phyloP scores from a whole-genome alignment of 805 yeast species.

The Schwanniomyces sp. region DNA sequence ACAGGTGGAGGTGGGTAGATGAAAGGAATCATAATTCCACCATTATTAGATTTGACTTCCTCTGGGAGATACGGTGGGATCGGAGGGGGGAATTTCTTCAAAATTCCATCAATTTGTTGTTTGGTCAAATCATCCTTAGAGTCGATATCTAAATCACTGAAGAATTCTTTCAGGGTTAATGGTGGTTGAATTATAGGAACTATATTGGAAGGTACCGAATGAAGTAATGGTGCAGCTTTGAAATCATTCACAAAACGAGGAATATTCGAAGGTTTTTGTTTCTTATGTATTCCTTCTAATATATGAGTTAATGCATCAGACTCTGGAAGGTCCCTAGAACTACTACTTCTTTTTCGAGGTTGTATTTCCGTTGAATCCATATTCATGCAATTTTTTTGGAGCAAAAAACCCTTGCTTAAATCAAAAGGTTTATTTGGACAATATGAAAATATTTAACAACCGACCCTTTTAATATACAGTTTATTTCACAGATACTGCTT shows the following conservation, averaged over 20 bases:
- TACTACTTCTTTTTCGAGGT: constrained; percentile 2
- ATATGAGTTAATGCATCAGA: constrained; percentile 12
- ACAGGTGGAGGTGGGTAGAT: constrained; percentile 44
- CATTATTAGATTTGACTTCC: constrained; percentile 6
- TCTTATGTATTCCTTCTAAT: constrained; percentile 8
- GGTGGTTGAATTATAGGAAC: constrained; percentile 37
- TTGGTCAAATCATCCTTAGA: constrained; percentile 9
- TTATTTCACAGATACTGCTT: too few species aligned
- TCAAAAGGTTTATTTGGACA: neutral
- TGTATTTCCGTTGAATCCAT: constrained; percentile 2
- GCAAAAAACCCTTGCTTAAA: constrained; percentile 4
- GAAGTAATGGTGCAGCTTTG: constrained; percentile 21
- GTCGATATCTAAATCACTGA: constrained; percentile 27
- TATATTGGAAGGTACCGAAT: constrained; percentile 36
- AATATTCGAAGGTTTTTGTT: constrained; percentile 6
- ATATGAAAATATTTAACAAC: neutral
- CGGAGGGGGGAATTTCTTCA: constrained; percentile 39
- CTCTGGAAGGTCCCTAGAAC: constrained; percentile 11
- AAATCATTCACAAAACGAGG: constrained; percentile 6
- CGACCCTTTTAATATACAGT: too few species aligned
- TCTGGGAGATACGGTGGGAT: constrained; percentile 27
- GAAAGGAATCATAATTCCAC: constrained; percentile 44
- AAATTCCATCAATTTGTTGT: constrained; percentile 21
- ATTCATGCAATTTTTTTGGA: neutral
- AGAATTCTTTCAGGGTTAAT: constrained; percentile 30